Evolutionary conservation across 768 basidiomycete genomes (phyloP).

Genomic region (Gyrodon lividus): DNA sequence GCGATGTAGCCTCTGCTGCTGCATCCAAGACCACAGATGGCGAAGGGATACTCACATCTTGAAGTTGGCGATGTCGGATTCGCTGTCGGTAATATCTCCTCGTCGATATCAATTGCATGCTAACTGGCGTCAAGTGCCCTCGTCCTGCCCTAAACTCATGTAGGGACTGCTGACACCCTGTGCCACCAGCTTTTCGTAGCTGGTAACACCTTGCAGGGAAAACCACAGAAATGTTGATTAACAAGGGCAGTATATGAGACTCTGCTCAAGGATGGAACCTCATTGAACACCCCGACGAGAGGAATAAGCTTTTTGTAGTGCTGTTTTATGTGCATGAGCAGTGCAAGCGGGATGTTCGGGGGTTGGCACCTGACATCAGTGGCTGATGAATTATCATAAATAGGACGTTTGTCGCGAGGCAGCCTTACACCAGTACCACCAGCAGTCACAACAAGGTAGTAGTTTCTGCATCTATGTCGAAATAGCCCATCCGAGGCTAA

Average conservation of each 20-base stretch:
- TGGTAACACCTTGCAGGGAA: background rate
- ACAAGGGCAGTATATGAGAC: too few relatives aligned
- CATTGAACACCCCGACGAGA: background rate
- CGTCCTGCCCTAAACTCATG: constrained; percentile 30
- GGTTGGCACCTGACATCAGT: constrained; percentile 4
- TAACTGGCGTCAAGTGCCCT: background rate
- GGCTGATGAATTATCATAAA: background rate
- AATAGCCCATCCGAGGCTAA: background rate
- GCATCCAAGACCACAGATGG: background rate
- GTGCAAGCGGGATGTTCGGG: constrained; percentile 17
- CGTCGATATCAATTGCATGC: constrained; percentile 2
- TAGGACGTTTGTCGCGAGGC: background rate
- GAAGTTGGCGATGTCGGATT: constrained; percentile 26
- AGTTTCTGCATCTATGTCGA: background rate
- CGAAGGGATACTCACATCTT: constrained; percentile 38
- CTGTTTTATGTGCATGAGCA: background rate
- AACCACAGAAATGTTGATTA: too few relatives aligned
- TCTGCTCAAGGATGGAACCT: too few relatives aligned
- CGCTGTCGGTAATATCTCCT: constrained; percentile 12
- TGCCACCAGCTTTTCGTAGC: constrained; percentile 15
- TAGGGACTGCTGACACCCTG: constrained; percentile 20
- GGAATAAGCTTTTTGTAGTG: background rate
- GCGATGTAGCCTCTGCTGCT: background rate
- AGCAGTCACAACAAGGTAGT: constrained; percentile 3
- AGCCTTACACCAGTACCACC: constrained; percentile 16